These are phyloP conservation scores for Cordia subcordata DNA, from an alignment of 257 asterid species.

Conservation along the genomic window DNA sequence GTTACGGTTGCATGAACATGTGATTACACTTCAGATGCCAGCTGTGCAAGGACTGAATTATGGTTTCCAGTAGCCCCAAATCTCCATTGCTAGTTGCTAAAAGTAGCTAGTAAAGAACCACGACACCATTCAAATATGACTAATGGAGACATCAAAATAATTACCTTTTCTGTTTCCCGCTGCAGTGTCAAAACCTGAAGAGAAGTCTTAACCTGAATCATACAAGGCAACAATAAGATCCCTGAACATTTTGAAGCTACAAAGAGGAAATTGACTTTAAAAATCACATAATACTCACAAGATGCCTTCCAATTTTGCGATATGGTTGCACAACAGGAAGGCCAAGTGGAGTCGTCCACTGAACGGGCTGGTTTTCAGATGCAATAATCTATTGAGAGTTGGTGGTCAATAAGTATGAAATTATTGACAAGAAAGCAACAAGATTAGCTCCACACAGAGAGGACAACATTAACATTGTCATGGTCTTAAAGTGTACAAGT, in stretches of 20 bases:
- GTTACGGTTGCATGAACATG: no score
- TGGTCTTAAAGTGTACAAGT: no score
- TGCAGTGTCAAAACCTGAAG: conserved; percentile 82
- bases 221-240: background rate
- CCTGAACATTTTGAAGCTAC: background rate
- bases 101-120: background rate
- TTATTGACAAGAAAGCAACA: background rate
- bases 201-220: conserved; percentile 81
- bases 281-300: conserved; percentile 40
- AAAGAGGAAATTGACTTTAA: background rate
- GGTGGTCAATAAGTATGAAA: conserved; percentile 17
- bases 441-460: background rate
- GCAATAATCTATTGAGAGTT: conserved; percentile 66
- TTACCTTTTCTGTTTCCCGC: conserved; percentile 81
- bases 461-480: background rate
- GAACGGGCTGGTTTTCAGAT: conserved; percentile 79
- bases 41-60: no score
- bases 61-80: no score
- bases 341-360: conserved; percentile 98
- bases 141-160: background rate
- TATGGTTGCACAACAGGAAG: conserved; percentile 99
- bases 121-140: background rate
- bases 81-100: conserved; percentile 1
- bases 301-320: conserved; percentile 60
- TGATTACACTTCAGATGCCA: no score